These are phyloP conservation scores for Balakata baccata DNA, from an alignment of 345 rosid genomes.

Conservation along the genomic window DNA sequence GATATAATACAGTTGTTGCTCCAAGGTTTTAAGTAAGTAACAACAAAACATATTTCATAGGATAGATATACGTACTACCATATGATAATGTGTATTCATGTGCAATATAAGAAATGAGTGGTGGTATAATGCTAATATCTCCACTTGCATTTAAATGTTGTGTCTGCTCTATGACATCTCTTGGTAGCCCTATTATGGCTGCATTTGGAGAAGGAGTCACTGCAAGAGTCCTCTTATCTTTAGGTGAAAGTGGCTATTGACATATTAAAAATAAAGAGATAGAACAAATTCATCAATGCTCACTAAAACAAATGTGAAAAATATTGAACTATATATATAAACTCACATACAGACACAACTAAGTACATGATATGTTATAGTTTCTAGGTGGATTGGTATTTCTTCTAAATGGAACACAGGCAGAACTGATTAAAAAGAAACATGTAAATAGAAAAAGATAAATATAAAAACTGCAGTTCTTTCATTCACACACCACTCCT, in stretches of 20 bases:
- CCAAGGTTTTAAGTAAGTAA: background rate
- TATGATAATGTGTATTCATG: slow-evolving; percentile 38
- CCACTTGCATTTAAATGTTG: slow-evolving; percentile 25
- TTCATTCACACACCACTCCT: background rate
- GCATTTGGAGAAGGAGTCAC: slow-evolving; percentile 47
- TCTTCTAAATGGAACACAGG: slow-evolving; percentile 34
- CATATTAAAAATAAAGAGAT: slow-evolving; percentile 26
- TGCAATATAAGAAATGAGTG: slow-evolving; percentile 31
- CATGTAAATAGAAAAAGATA: background rate
- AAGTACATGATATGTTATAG: slow-evolving; percentile 42
- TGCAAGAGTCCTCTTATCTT: slow-evolving; percentile 56
- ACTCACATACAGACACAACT: background rate
- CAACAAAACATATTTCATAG: background rate
- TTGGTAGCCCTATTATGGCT: slow-evolving; percentile 34
- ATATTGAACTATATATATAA: too few relatives aligned
- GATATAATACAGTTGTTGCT: too few relatives aligned
- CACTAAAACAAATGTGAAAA: slow-evolving; percentile 7
- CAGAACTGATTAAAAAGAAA: background rate
- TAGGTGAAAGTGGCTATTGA: slow-evolving; percentile 47
- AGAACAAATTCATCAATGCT: slow-evolving; percentile 15
- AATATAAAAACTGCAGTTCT: background rate
- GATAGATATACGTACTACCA: slow-evolving; percentile 37
- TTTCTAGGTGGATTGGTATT: slow-evolving; percentile 33
- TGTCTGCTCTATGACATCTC: slow-evolving; percentile 23
- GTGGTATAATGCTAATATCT: slow-evolving; percentile 25